Conservation (phyloP, 2,329 filamentous ascomycete genomes). For the Exutisphaerella laricina region DNA sequence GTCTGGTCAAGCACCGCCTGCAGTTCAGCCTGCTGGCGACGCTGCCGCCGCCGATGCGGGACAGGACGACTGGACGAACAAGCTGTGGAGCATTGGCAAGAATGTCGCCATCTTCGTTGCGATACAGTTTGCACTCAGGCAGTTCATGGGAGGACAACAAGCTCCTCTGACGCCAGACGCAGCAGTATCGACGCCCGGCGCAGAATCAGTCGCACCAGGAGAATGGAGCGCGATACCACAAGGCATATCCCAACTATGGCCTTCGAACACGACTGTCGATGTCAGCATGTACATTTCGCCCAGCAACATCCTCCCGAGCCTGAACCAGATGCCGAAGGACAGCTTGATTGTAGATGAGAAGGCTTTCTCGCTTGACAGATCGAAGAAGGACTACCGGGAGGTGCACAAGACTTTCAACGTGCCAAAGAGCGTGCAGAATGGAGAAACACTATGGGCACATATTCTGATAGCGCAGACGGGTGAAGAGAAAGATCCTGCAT, state of each 20-base stretch:
- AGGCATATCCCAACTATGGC: constrained; percentile 81
- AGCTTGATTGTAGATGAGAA: constrained; percentile 74
- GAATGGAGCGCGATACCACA: constrained; percentile 61
- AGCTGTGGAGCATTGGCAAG: constrained; percentile 41
- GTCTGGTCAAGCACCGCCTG: constrained; percentile 2
- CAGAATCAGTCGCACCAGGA: constrained; percentile 36
- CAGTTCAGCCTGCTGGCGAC: constrained; percentile 1
- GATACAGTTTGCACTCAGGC: constrained; percentile 52
- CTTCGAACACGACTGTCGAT: constrained; percentile 69
- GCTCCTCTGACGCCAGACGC: constrained; percentile 16
- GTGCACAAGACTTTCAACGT: constrained; percentile 73
- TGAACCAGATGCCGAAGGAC: constrained; percentile 60
- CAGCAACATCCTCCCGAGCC: constrained; percentile 61
- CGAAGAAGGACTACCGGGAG: constrained; percentile 68
- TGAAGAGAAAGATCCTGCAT: constrained; percentile 67
- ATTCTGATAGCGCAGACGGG: constrained; percentile 81
- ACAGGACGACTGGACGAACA: constrained; percentile 23
- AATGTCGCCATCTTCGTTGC: constrained; percentile 55
- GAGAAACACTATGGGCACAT: constrained; percentile 91
- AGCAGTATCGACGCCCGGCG: constrained; percentile 13
- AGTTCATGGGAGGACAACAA: constrained; percentile 43
- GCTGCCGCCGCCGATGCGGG: not conserved
- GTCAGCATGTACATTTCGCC: constrained; percentile 79
- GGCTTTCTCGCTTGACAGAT: constrained; percentile 52
- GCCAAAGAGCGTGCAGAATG: constrained; percentile 75